Percentiles rank a stretch among this genome's conserved stretches.
Evolutionary conservation across 352 stramenopile genomes (phyloP).

Genomic region (Pythium angustatum): DNA sequence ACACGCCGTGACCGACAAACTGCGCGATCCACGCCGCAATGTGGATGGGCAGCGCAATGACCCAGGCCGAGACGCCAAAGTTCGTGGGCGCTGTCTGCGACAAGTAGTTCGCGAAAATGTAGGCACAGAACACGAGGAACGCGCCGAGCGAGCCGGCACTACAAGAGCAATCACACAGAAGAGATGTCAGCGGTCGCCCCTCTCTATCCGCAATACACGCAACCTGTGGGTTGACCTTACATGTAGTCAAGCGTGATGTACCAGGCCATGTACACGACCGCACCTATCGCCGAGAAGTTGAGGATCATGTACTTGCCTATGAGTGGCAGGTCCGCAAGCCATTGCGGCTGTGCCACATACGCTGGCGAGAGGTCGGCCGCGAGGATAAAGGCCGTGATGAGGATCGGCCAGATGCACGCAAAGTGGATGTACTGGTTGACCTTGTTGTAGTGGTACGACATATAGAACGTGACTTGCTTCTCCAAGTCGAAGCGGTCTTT

Average conservation of each 20-base stretch:
- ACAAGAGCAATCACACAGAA: conserved; percentile 1
- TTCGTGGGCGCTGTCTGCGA: conserved; percentile 35
- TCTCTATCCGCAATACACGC: too few species aligned
- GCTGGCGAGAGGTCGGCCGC: conserved; percentile 42
- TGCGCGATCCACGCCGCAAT: conserved; percentile 66
- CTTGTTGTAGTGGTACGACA: conserved; percentile 83
- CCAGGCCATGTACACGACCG: conserved; percentile 74
- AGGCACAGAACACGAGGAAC: conserved; percentile 45
- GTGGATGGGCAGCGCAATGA: conserved; percentile 60
- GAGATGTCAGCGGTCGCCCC: too few species aligned
- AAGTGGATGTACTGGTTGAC: conserved; percentile 85
- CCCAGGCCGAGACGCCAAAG: conserved; percentile 47
- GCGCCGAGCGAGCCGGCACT: conserved; percentile 58
- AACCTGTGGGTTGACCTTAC: too few species aligned
- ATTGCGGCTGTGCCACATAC: conserved; percentile 31
- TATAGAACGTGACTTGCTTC: conserved; percentile 84
- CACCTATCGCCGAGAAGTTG: conserved; percentile 57
- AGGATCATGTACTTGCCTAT: conserved; percentile 58
- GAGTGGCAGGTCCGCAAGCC: conserved; percentile 33
- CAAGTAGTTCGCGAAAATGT: conserved; percentile 67
- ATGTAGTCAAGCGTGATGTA: conserved; percentile 69
- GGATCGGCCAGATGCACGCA: conserved; percentile 83
- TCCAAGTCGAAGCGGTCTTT: conserved; percentile 75
- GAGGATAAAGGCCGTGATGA: conserved; percentile 73
- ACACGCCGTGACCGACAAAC: conserved; percentile 87